Conservation (phyloP, 108 stramenopile species). For the Chaetoceros tenuissimus region DNA sequence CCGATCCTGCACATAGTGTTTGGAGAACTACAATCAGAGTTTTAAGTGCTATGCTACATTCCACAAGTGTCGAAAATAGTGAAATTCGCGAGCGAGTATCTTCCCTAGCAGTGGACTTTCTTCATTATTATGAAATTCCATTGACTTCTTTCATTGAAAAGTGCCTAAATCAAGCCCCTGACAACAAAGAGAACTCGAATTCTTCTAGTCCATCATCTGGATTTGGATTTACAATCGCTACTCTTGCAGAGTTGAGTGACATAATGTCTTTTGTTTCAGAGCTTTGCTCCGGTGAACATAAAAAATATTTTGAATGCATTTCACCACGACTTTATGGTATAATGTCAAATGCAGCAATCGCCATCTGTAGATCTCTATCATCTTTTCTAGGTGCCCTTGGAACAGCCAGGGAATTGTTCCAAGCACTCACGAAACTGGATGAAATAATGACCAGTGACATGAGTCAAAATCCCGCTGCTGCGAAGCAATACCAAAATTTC, state of each 20-base stretch:
- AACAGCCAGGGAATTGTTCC: slow-evolving; percentile 56
- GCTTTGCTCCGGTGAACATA: slow-evolving; percentile 13
- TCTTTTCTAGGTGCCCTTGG: slow-evolving; percentile 53
- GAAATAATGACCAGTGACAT: slow-evolving; percentile 10
- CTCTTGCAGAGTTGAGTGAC: slow-evolving; percentile 15
- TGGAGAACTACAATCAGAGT: slow-evolving; percentile 29
- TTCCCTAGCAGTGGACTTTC: background rate
- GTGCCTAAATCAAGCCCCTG: background rate
- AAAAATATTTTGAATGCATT: slow-evolving; percentile 6
- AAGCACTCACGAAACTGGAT: slow-evolving; percentile 26
- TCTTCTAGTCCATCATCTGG: background rate
- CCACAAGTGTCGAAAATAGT: background rate
- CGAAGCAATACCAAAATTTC: slow-evolving; percentile 2
- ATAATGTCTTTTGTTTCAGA: slow-evolving; percentile 17
- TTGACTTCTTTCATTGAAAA: background rate
- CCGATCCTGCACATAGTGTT: slow-evolving; percentile 20
- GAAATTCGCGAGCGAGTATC: background rate
- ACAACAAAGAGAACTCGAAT: background rate
- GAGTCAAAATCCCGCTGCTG: slow-evolving; percentile 17
- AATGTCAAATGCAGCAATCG: slow-evolving; percentile 7
- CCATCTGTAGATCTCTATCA: slow-evolving; percentile 5
- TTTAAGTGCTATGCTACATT: slow-evolving; percentile 3
- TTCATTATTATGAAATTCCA: background rate
- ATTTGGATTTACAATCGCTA: background rate
- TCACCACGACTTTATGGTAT: slow-evolving; percentile 9